Base-by-base conservation (phyloP, 176 grass and related monocot genomes). In the Lolium multiflorum region DNA sequence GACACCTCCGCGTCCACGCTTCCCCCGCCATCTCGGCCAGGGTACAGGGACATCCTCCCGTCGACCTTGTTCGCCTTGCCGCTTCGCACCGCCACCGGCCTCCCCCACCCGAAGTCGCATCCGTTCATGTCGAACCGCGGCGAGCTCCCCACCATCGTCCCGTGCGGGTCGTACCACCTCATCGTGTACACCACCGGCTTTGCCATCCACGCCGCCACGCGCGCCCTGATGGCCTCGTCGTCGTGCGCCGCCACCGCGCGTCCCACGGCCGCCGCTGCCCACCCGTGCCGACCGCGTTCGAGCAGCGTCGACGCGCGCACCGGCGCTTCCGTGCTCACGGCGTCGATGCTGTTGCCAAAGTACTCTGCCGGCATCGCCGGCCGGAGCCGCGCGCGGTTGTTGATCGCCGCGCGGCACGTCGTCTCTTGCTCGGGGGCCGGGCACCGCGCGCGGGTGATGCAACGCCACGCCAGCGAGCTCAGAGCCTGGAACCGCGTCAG, bases 401-500 rank as follows among this genome's bases (percentile, higher is more conserved):
- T 62, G 48, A 69, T 54, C 58, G 88, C 79, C 3, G 61, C 5
- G 22, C 62, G 81, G 79, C 82, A 96, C 9, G 18, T 9, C 1
- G 87, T 93, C 18, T 17, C 31, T 21, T 93, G 79, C 1, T 86
- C 85, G 4, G 70, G 73, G 20, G 82, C 6, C 15, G 71, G 3
- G 5, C 41, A 4, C 6, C 94, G 82, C 16, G 91, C 87, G 24
- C 89, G 91, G 24, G 85, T 91, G 54, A 96, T 77, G 63, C 82
- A 69, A 4, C 89, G 72, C 94, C 91, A 96, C 54, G 91, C 7
- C 38, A 96, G 82, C 1, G 87, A 79, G 60, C 4, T 31, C 11
- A 96, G 79, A 2, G 94, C 87, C 80, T 93, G 91, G 73, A 93
- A 88, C 26, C 68, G 87, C 11, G 94, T 93, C 31, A 96, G 58